Percentiles rank a stretch among this genome's conserved stretches.
Conservation (phyloP, 352 stramenopile species). For the Pythium graminicola region DNA sequence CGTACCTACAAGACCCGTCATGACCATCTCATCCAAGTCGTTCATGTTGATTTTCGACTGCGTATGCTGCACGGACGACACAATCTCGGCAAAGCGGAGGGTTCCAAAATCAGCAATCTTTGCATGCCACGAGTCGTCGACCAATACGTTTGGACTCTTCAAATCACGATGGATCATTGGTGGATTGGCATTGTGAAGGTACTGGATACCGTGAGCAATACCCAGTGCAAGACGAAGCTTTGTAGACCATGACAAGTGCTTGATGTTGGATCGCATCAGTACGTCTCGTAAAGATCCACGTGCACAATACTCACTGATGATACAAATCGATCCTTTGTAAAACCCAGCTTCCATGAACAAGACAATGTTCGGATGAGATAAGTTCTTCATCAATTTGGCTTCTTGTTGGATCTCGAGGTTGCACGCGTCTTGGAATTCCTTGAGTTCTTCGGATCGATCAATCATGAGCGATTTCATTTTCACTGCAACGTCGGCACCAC, state of each 20-base stretch:
- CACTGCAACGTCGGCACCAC: constrained; percentile 92
- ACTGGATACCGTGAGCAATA: constrained; percentile 70
- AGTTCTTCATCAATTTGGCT: constrained; percentile 69
- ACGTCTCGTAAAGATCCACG: constrained; percentile 94
- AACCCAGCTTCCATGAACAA: constrained; percentile 86
- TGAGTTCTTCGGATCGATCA: constrained; percentile 49
- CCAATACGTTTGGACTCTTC: constrained; percentile 37
- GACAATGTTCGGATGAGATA: constrained; percentile 84
- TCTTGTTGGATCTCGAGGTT: constrained; percentile 83
- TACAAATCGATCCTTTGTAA: constrained; percentile 85
- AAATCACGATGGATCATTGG: constrained; percentile 38
- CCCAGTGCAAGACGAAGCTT: constrained; percentile 70
- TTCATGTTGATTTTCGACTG: too few relatives aligned
- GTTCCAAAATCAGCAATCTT: constrained; percentile 39
- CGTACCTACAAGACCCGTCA: constrained; percentile 15
- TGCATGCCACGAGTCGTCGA: constrained; percentile 20
- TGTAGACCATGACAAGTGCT: constrained; percentile 62
- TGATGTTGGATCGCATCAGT: constrained; percentile 68
- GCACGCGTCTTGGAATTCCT: constrained; percentile 74
- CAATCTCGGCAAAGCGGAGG: constrained; percentile 20
- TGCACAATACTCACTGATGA: constrained; percentile 94
- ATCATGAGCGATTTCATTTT: constrained; percentile 89
- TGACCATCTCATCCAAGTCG: constrained; percentile 15
- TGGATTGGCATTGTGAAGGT: constrained; percentile 60
- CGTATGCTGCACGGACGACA: too few relatives aligned